Evolutionary conservation across 495 filamentous ascomycete species (phyloP).

Genomic region (Penicillium atrosanguineum): DNA sequence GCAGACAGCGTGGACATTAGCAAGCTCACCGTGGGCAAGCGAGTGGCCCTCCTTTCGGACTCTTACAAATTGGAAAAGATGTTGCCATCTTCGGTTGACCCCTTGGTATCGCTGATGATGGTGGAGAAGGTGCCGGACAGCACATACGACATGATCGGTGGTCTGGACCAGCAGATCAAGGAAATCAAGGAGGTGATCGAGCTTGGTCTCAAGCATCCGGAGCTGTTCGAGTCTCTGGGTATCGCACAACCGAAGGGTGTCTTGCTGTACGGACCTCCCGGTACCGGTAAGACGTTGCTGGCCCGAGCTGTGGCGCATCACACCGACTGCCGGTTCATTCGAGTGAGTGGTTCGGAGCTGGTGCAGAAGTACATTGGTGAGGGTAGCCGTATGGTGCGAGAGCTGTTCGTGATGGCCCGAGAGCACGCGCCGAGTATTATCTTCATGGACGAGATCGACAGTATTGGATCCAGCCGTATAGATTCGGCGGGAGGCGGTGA

Average conservation of each 20-base stretch:
- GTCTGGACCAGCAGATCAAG: slow-evolving; percentile 98
- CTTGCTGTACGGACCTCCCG: slow-evolving; percentile 92
- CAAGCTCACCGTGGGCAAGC: slow-evolving; percentile 96
- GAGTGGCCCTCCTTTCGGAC: slow-evolving; percentile 92
- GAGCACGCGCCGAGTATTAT: slow-evolving; percentile 99
- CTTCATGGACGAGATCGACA: slow-evolving; percentile 99
- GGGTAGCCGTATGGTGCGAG: slow-evolving; percentile 96
- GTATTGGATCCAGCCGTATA: slow-evolving; percentile 94
- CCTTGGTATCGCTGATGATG: slow-evolving; percentile 99
- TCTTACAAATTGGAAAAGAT: slow-evolving; percentile 98
- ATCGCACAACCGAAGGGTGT: slow-evolving; percentile 99
- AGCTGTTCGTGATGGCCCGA: slow-evolving; percentile 98
- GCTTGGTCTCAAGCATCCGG: slow-evolving; percentile 95
- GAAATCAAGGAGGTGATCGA: slow-evolving; percentile 99
- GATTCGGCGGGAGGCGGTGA: slow-evolving; percentile 93
- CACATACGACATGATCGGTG: slow-evolving; percentile 99
- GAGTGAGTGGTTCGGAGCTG: slow-evolving; percentile 91
- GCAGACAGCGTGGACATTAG: slow-evolving; percentile 89
- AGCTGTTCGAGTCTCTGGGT: slow-evolving; percentile 96
- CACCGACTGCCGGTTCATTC: slow-evolving; percentile 98
- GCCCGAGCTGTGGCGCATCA: slow-evolving; percentile 96
- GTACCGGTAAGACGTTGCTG: slow-evolving; percentile 95
- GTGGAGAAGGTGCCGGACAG: slow-evolving; percentile 99
- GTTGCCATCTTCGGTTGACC: slow-evolving; percentile 94
- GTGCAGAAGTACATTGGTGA: slow-evolving; percentile 99